These are phyloP conservation scores for Rhododendron ferrugineum DNA, from an alignment of 148 eudicot species.

Conservation along the genomic window DNA sequence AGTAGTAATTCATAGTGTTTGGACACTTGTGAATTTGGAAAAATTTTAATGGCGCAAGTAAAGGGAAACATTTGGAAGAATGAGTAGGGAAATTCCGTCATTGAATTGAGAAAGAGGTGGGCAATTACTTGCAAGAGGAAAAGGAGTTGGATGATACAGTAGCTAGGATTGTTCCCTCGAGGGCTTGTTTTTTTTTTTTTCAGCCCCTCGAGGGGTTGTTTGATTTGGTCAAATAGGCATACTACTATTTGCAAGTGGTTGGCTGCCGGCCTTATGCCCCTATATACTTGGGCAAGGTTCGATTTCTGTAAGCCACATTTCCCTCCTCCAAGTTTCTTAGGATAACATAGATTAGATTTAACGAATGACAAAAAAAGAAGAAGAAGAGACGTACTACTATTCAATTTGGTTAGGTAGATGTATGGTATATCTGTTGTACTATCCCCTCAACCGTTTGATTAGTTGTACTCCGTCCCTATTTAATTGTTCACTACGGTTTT, in stretches of 20 bases:
- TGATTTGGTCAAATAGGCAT: not conserved
- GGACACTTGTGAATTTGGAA: not conserved
- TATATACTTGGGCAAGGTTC: too few species aligned
- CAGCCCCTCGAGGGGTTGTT: not conserved
- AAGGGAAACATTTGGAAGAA: not conserved
- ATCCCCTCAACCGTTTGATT: not conserved
- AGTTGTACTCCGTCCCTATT: too few species aligned
- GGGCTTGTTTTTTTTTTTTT: not conserved
- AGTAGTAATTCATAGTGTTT: too few species aligned
- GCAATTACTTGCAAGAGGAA: not conserved
- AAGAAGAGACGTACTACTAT: too few species aligned
- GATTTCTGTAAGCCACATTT: rapidly evolving
- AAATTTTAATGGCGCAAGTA: not conserved
- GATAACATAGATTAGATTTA: too few species aligned
- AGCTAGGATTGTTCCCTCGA: not conserved
- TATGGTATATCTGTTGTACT: not conserved
- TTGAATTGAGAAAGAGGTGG: not conserved
- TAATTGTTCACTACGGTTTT: too few species aligned
- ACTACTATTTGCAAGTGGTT: too few species aligned
- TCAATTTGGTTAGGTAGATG: not conserved
- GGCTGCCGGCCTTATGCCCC: too few species aligned
- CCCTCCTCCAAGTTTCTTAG: rapidly evolving
- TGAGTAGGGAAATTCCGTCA: not conserved
- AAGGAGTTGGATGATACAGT: not conserved
- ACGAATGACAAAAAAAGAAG: too few species aligned